A percentile compares a stretch with the other conserved stretches of the same genome.
These are phyloP conservation scores for Pisolithus orientalis DNA, from an alignment of 768 basidiomycete genomes.

Conservation along the genomic window DNA sequence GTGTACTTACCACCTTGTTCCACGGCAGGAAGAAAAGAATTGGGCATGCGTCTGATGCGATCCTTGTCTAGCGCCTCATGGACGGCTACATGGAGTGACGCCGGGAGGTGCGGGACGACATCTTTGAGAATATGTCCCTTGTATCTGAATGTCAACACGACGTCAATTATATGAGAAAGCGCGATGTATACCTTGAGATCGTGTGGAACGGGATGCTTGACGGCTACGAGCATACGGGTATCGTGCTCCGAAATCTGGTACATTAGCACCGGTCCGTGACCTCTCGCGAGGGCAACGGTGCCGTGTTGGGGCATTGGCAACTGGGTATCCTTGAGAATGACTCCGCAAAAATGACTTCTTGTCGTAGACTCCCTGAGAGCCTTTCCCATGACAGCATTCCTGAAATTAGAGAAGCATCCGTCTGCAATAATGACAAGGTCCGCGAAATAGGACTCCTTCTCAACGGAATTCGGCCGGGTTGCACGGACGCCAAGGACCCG, in stretches of 20 bases:
- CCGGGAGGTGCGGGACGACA: slow-evolving; percentile 78
- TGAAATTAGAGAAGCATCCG: slow-evolving; percentile 93
- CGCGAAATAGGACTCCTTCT: slow-evolving; percentile 56
- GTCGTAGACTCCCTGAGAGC: slow-evolving; percentile 44
- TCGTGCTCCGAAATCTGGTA: slow-evolving; percentile 89
- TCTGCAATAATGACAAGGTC: slow-evolving; percentile 86
- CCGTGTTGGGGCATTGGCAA: slow-evolving; percentile 75
- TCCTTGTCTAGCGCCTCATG: slow-evolving; percentile 66
- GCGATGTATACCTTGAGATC: slow-evolving; percentile 57
- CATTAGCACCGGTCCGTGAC: slow-evolving; percentile 80
- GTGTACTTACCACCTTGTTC: slow-evolving; percentile 47
- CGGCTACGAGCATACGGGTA: slow-evolving; percentile 90
- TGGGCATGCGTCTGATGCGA: slow-evolving; percentile 89
- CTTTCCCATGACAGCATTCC: slow-evolving; percentile 55
- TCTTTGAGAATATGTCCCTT: slow-evolving; percentile 66
- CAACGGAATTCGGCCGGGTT: slow-evolving; percentile 33
- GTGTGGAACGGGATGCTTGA: slow-evolving; percentile 76
- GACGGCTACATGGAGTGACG: slow-evolving; percentile 59
- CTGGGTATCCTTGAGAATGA: slow-evolving; percentile 69
- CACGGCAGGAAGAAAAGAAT: slow-evolving; percentile 82
- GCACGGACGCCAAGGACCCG: slow-evolving; percentile 65
- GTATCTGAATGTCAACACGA: neutral
- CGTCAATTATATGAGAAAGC: neutral
- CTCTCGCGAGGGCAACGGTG: slow-evolving; percentile 77
- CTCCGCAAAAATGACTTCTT: slow-evolving; percentile 79